Evolutionary conservation across 2,329 filamentous ascomycete species (phyloP).

Genomic region (Scopulariopsis brevicaulis): DNA sequence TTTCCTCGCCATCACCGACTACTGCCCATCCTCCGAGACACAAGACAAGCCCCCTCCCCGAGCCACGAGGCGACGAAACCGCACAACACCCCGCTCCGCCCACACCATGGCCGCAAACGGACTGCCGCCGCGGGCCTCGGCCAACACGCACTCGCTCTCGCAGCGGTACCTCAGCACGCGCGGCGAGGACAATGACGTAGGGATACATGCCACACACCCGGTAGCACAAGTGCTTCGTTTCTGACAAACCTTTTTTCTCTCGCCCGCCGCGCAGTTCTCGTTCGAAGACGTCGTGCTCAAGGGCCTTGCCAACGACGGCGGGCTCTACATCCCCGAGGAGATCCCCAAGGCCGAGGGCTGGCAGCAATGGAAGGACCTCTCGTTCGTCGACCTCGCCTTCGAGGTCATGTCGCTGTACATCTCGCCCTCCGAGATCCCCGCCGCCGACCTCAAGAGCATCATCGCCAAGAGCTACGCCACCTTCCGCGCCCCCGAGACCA

Average conservation of each 20-base stretch:
- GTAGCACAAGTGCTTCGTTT: slow-evolving; percentile 7
- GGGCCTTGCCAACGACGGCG: slow-evolving; percentile 75
- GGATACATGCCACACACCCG: slow-evolving; percentile 6
- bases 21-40: background rate
- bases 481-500: slow-evolving; percentile 70
- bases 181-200: slow-evolving; percentile 36
- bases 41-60: background rate
- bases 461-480: slow-evolving; percentile 79
- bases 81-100: background rate
- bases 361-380: slow-evolving; percentile 66
- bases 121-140: slow-evolving; percentile 15
- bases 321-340: slow-evolving; percentile 79
- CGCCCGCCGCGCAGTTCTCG: slow-evolving; percentile 46
- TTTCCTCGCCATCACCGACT: background rate
- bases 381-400: slow-evolving; percentile 72
- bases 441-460: slow-evolving; percentile 69
- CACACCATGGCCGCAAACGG: slow-evolving; percentile 30
- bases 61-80: background rate
- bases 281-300: slow-evolving; percentile 90
- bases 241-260: background rate
- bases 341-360: slow-evolving; percentile 57
- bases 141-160: slow-evolving; percentile 28
- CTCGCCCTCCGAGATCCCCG: slow-evolving; percentile 69
- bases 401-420: slow-evolving; percentile 84
- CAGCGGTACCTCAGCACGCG: slow-evolving; percentile 40